These are phyloP conservation scores for Amphichorda felina DNA, from an alignment of 2,329 filamentous ascomycete genomes.

Conservation along the genomic window DNA sequence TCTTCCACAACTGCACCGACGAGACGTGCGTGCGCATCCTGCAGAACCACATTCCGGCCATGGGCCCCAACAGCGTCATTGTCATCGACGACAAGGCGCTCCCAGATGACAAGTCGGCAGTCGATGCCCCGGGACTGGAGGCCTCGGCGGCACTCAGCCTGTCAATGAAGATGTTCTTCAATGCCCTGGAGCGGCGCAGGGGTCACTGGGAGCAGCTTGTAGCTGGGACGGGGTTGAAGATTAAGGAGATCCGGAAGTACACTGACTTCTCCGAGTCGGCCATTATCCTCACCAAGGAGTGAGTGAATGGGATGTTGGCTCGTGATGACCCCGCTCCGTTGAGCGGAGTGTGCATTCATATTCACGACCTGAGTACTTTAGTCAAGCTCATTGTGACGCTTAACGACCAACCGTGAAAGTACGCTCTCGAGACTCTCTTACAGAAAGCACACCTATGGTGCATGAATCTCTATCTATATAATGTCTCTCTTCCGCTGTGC, in stretches of 20 bases:
- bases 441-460: too few species aligned
- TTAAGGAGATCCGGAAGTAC: constrained; percentile 10
- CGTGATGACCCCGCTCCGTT: too few species aligned
- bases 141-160: constrained; percentile 11
- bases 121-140: constrained; percentile 7
- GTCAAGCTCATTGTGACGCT: too few species aligned
- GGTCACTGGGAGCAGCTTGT: constrained; percentile 11
- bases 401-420: too few species aligned
- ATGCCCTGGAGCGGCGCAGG: constrained; percentile 11
- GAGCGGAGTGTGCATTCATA: too few species aligned
- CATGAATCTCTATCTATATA: too few species aligned
- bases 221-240: constrained; percentile 8
- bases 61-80: constrained; percentile 9
- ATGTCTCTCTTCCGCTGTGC: too few species aligned
- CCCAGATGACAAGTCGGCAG: constrained; percentile 7
- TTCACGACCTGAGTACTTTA: too few species aligned
- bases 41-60: constrained; percentile 6
- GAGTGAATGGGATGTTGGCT: too few species aligned
- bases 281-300: constrained; percentile 7
- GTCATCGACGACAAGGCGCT: constrained; percentile 12
- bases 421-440: too few species aligned
- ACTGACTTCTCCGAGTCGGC: constrained; percentile 10
- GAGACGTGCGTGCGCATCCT: constrained; percentile 11
- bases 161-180: constrained; percentile 12
- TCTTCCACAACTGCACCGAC: constrained; percentile 14